Evolutionary conservation across 805 yeast genomes (phyloP).

Genomic region (Candida multigemmis): DNA sequence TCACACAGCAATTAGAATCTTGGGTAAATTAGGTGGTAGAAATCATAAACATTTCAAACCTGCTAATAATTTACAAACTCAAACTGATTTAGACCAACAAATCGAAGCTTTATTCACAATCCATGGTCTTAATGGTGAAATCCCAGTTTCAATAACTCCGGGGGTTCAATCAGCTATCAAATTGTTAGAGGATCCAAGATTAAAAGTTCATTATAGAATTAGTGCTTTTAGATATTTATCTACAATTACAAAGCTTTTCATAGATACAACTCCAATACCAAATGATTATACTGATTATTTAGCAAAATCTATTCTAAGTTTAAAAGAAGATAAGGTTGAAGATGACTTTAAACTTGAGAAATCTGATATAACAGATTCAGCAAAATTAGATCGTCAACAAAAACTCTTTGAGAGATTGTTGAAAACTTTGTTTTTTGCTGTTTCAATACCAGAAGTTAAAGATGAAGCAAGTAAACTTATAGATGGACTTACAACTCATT

Average conservation of each 20-base stretch:
- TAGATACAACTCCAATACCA: slow-evolving; percentile 47
- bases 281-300: slow-evolving; percentile 33
- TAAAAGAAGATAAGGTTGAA: slow-evolving; percentile 30
- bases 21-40: slow-evolving; percentile 95
- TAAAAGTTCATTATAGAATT: slow-evolving; percentile 56
- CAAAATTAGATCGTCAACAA: slow-evolving; percentile 51
- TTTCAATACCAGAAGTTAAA: slow-evolving; percentile 62
- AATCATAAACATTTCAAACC: slow-evolving; percentile 79
- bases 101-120: slow-evolving; percentile 60
- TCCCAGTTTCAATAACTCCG: slow-evolving; percentile 74
- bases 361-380: slow-evolving; percentile 37
- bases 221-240: slow-evolving; percentile 72
- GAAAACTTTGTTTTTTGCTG: slow-evolving; percentile 66
- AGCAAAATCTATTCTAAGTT: slow-evolving; percentile 38
- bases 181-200: slow-evolving; percentile 59
- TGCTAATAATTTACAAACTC: slow-evolving; percentile 53
- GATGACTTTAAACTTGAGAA: slow-evolving; percentile 26
- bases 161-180: slow-evolving; percentile 74
- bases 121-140: slow-evolving; percentile 50
- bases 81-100: slow-evolving; percentile 54
- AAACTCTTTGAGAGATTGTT: slow-evolving; percentile 54
- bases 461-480: slow-evolving; percentile 60
- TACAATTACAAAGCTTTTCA: slow-evolving; percentile 56
- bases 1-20: slow-evolving; percentile 84
- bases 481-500: slow-evolving; percentile 66